phyloP scores from a whole-genome alignment of 2,329 filamentous ascomycete genomes.

The Apiospora phragmitis region DNA sequence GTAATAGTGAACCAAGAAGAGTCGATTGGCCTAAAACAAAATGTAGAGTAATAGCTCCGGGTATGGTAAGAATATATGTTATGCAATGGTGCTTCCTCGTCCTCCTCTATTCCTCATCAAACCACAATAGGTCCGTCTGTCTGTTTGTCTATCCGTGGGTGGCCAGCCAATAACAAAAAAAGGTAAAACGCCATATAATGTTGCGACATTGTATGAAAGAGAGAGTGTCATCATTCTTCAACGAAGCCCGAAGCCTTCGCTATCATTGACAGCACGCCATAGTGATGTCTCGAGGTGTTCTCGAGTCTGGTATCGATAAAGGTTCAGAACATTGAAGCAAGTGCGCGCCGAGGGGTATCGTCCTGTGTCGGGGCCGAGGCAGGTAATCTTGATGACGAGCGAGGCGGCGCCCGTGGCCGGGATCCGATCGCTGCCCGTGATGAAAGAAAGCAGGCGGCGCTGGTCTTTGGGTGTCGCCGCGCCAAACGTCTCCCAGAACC shows the following conservation, averaged over 20 bases:
- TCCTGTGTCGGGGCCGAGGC: constrained; percentile 71
- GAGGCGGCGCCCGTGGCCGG: constrained; percentile 83
- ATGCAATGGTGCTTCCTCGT: not conserved
- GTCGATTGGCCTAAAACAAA: not conserved
- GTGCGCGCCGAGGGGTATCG: constrained; percentile 85
- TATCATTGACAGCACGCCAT: constrained; percentile 86
- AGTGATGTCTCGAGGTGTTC: constrained; percentile 70
- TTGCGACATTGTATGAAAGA: not conserved
- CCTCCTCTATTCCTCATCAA: not conserved
- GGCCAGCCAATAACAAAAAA: not conserved
- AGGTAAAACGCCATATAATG: not conserved
- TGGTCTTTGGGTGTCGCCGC: constrained; percentile 67
- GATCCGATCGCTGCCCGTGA: constrained; percentile 88
- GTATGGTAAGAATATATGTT: constrained; percentile 1
- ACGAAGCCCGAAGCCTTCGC: constrained; percentile 90
- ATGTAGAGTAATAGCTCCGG: not conserved
- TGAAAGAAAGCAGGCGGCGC: constrained; percentile 77
- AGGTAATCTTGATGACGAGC: constrained; percentile 73
- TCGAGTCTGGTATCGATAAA: constrained; percentile 71
- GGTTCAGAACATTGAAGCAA: constrained; percentile 82
- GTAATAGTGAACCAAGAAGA: not conserved
- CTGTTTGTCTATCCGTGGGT: not conserved
- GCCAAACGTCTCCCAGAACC: constrained; percentile 88
- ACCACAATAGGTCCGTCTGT: not conserved
- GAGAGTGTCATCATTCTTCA: constrained; percentile 34